Evolutionary conservation across 2,329 filamentous ascomycete species (phyloP).

Genomic region (Colletotrichum sp.): DNA sequence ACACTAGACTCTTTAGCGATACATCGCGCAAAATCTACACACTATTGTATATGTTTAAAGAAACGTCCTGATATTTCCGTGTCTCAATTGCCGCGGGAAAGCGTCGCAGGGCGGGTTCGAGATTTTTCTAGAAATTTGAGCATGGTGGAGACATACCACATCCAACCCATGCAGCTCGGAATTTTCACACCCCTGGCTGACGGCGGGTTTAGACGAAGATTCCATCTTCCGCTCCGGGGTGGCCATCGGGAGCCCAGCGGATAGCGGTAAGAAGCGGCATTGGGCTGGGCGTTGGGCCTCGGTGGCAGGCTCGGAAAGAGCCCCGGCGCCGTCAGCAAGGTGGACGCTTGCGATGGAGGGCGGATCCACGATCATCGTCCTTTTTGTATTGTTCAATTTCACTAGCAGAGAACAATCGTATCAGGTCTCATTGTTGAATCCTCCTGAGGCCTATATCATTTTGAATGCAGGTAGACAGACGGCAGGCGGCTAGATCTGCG

Average conservation of each 20-base stretch:
- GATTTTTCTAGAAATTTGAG: neutral
- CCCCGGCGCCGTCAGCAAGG: neutral
- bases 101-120: neutral
- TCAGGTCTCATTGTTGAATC: neutral
- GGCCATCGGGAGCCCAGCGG: neutral
- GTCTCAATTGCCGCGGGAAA: neutral
- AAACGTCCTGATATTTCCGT: neutral
- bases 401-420: neutral
- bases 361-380: neutral
- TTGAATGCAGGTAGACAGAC: neutral
- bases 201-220: neutral
- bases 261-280: conserved; percentile 17
- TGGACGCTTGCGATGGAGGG: neutral
- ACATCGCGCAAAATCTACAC: neutral
- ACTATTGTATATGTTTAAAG: neutral
- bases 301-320: neutral
- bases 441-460: neutral
- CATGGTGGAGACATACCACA: neutral
- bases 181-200: neutral
- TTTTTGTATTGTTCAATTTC: neutral
- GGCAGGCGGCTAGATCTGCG: neutral
- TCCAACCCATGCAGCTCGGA: neutral
- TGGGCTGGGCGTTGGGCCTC: conserved; percentile 12
- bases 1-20: neutral
- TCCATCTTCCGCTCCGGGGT: neutral